Conservation (phyloP, 345 rosid genomes). For the Brassica nigra region DNA sequence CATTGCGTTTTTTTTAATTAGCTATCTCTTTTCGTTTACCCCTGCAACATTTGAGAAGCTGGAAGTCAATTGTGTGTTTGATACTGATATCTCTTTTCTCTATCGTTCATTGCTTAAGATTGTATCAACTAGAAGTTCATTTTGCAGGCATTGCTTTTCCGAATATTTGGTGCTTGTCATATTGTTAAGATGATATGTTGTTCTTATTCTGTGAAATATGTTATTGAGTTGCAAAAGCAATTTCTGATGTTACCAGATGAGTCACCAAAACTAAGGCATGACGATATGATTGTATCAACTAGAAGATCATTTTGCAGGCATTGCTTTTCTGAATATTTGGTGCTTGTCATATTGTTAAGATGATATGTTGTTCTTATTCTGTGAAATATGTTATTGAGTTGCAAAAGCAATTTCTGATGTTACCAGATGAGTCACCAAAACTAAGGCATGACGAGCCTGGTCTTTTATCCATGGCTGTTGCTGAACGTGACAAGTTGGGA, state of each 20-base stretch:
- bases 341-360: neutral
- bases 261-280: slow-evolving; percentile 68
- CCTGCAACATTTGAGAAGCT: neutral
- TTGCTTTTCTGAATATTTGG: neutral
- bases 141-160: slow-evolving; percentile 11
- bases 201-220: slow-evolving; percentile 7
- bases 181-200: neutral
- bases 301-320: slow-evolving; percentile 2
- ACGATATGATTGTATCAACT: neutral
- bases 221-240: slow-evolving; percentile 16
- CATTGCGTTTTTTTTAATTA: neutral
- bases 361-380: neutral
- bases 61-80: neutral
- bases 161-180: neutral
- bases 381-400: slow-evolving; percentile 2
- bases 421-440: slow-evolving; percentile 81
- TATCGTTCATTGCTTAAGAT: neutral
- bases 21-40: slow-evolving; percentile 18
- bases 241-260: slow-evolving; percentile 65
- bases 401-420: slow-evolving; percentile 31
- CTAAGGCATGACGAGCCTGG: slow-evolving; percentile 84
- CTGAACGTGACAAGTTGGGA: slow-evolving; percentile 81
- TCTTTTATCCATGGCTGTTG: slow-evolving; percentile 76
- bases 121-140: neutral
- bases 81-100: slow-evolving; percentile 11